Percentiles rank a stretch among this genome's conserved stretches.
Conservation (phyloP, 768 basidiomycete species). For the Termitomyces sp. region DNA sequence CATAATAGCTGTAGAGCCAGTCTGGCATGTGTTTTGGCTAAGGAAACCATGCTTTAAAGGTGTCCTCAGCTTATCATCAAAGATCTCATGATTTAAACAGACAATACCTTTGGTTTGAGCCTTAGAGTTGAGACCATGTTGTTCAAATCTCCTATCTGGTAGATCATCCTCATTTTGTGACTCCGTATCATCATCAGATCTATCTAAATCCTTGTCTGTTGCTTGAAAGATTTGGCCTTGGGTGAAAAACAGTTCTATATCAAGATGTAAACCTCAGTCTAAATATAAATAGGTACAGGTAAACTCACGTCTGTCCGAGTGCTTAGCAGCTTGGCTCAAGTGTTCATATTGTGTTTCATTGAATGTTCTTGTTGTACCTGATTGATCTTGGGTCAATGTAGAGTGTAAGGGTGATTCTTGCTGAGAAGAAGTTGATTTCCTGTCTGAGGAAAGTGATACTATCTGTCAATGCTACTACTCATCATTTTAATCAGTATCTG, state of each 20-base stretch:
- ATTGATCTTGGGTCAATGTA: not conserved
- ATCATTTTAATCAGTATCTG: not conserved
- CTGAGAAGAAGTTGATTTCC: not conserved
- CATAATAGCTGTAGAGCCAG: not conserved
- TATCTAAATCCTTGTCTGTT: not conserved
- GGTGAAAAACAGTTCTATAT: not conserved
- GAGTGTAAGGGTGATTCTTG: not conserved
- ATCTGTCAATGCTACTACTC: not conserved
- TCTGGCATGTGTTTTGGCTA: not conserved
- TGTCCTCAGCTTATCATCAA: not conserved
- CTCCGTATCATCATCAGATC: not conserved
- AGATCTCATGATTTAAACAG: not conserved
- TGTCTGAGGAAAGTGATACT: not conserved
- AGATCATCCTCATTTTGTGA: conserved; percentile 1
- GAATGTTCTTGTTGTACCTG: not conserved
- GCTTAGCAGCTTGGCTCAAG: not conserved
- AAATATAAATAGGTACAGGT: not conserved
- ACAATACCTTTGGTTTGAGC: not conserved
- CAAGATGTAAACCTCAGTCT: not conserved
- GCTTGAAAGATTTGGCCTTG: not conserved
- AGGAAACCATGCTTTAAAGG: not conserved
- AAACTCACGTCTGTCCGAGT: not conserved
- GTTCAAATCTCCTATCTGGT: not conserved
- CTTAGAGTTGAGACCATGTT: not conserved
- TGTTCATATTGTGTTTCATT: not conserved